Evolutionary conservation across 2,329 filamentous ascomycete species (phyloP).

Genomic region (Fusarium chlamydosporum): DNA sequence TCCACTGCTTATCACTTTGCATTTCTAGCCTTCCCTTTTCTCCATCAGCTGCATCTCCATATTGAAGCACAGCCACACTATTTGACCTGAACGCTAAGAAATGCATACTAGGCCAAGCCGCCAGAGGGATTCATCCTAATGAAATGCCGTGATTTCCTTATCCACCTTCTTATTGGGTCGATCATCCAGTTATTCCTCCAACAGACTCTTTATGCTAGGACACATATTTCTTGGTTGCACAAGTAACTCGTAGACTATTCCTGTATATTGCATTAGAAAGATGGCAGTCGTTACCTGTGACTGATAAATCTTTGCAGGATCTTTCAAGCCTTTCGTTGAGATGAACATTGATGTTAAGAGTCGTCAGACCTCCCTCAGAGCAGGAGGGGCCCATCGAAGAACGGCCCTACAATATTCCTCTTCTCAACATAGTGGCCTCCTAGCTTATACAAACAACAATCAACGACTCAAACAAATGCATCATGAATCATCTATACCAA

Average conservation of each 20-base stretch:
- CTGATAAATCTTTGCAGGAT: too few species aligned
- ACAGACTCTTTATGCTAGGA: not conserved
- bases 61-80: conserved; percentile 41
- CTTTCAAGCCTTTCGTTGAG: not conserved
- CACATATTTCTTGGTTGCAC: not conserved
- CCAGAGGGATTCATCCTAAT: not conserved
- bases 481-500: conserved; percentile 10
- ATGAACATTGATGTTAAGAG: not conserved
- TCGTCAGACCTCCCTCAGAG: too few species aligned
- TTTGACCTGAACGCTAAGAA: conserved; percentile 36
- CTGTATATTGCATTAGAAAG: not conserved
- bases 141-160: not conserved
- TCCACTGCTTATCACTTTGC: conserved; percentile 1
- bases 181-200: not conserved
- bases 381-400: too few species aligned
- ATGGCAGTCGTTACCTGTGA: not conserved
- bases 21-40: conserved; percentile 30
- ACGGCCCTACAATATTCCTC: conserved; percentile 21
- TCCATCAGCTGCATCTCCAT: conserved; percentile 34
- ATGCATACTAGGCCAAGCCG: conserved; percentile 14
- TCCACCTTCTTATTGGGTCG: conserved; percentile 14
- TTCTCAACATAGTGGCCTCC: not conserved
- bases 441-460: conserved; percentile 9
- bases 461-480: not conserved
- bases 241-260: not conserved